Conservation (phyloP, 176 grass and related monocot species). For the Calamus simplicifolius region DNA sequence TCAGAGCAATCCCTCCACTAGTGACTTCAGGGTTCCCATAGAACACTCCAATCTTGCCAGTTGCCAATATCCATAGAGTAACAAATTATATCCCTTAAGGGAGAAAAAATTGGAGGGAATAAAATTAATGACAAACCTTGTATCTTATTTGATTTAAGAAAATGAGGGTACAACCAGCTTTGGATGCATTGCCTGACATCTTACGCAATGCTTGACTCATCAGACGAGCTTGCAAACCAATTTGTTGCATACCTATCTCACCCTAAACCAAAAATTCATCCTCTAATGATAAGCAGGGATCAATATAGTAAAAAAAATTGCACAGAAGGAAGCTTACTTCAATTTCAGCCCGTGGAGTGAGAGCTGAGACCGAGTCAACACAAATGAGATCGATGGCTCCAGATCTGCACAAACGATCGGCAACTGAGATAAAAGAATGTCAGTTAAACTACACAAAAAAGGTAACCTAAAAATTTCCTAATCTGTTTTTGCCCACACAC, state of each 20-base stretch:
- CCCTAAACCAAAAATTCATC: slow-evolving; percentile 38
- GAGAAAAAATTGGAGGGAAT: too few relatives aligned
- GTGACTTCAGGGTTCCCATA: slow-evolving; percentile 99
- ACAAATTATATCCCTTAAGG: too few relatives aligned
- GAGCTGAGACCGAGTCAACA: slow-evolving; percentile 94
- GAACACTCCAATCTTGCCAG: slow-evolving; percentile 77
- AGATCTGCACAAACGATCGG: slow-evolving; percentile 98
- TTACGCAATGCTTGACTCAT: slow-evolving; percentile 99
- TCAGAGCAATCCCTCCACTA: slow-evolving; percentile 96
- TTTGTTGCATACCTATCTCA: slow-evolving; percentile 98
- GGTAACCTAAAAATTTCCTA: too few relatives aligned
- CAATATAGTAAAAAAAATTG: too few relatives aligned
- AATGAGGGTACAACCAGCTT: slow-evolving; percentile 97
- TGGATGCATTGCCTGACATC: slow-evolving; percentile 97
- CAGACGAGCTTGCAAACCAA: slow-evolving; percentile 90
- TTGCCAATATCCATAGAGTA: too few relatives aligned
- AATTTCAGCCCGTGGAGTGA: slow-evolving; percentile 94
- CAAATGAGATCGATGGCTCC: slow-evolving; percentile 93
- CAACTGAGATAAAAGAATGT: slow-evolving; percentile 62
- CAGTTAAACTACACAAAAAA: slow-evolving; percentile 4
- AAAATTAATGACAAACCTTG: slow-evolving; percentile 47
- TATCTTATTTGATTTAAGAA: slow-evolving; percentile 99
- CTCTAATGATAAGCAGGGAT: too few relatives aligned
- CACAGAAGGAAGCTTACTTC: slow-evolving; percentile 38
- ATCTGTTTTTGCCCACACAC: too few relatives aligned